A percentile compares a stretch with the other conserved stretches of the same genome.
Evolutionary conservation across 2,329 filamentous ascomycete genomes (phyloP).

Genomic region (Ceratocystis ficicola): DNA sequence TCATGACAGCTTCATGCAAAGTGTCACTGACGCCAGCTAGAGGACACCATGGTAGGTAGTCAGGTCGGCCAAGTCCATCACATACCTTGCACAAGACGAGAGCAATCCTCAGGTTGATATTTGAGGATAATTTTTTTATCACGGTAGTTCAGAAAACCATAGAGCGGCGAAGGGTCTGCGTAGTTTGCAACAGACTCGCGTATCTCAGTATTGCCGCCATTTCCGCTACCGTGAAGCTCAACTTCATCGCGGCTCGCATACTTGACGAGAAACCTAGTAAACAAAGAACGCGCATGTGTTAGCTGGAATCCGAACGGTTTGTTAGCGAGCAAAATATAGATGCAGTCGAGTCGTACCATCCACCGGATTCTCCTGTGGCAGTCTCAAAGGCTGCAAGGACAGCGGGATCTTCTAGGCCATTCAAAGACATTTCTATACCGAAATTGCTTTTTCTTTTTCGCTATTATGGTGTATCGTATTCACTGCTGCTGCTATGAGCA

Average conservation of each 20-base stretch:
- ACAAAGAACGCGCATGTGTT: neutral
- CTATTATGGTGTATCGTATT: neutral
- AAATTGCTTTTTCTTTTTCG: neutral
- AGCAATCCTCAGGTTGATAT: conserved; percentile 83
- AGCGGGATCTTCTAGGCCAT: conserved; percentile 73
- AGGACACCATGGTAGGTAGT: too few species aligned
- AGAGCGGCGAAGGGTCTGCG: conserved; percentile 75
- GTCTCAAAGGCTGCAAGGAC: conserved; percentile 76
- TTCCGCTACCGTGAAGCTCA: conserved; percentile 62
- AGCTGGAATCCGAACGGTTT: neutral
- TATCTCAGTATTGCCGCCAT: conserved; percentile 71
- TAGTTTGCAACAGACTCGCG: conserved; percentile 66
- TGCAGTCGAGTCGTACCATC: conserved; percentile 60
- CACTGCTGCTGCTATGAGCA: conserved; percentile 11
- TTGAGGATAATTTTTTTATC: conserved; percentile 84
- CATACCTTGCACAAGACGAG: conserved; percentile 81
- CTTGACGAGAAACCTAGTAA: conserved; percentile 76
- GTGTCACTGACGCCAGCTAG: neutral
- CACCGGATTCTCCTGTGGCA: conserved; percentile 70
- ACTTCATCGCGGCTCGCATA: conserved; percentile 84
- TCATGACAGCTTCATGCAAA: neutral
- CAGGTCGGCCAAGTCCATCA: conserved; percentile 13
- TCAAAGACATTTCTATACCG: conserved; percentile 65
- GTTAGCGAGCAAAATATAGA: neutral
- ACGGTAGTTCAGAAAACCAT: conserved; percentile 81